A percentile compares a stretch with the other conserved stretches of the same genome.
phyloP scores from a whole-genome alignment of 768 basidiomycete genomes.

The Amanita brunnescens region DNA sequence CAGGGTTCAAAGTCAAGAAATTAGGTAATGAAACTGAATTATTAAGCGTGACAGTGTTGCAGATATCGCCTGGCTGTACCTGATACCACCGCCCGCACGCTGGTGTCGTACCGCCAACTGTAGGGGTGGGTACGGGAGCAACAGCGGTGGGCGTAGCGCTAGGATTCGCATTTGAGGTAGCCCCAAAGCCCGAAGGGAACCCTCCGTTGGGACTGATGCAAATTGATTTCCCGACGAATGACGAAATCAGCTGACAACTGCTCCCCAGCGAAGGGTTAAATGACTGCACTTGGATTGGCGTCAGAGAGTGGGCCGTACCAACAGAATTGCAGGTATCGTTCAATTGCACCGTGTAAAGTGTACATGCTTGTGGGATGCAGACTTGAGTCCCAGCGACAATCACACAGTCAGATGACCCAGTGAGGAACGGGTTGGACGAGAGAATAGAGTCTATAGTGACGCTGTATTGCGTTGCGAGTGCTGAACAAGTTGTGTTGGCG shows the following conservation, averaged over 20 bases:
- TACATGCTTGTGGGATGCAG: slow-evolving; percentile 15
- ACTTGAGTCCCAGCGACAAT: slow-evolving; percentile 2
- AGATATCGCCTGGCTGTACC: slow-evolving; percentile 14
- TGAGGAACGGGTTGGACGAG: slow-evolving; percentile 12
- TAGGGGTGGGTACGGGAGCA: slow-evolving; percentile 15
- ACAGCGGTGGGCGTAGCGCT: slow-evolving; percentile 12
- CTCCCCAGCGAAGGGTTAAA: slow-evolving; percentile 13
- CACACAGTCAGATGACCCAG: neutral
- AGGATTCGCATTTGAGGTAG: slow-evolving; percentile 9
- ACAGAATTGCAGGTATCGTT: slow-evolving; percentile 16
- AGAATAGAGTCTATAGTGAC: slow-evolving; percentile 10
- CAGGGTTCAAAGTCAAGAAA: slow-evolving; percentile 18
- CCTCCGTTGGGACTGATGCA: slow-evolving; percentile 15
- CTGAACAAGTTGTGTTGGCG: slow-evolving; percentile 10
- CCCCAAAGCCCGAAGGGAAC: slow-evolving; percentile 8
- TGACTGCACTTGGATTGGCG: slow-evolving; percentile 10
- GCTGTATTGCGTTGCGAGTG: slow-evolving; percentile 8
- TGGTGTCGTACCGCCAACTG: slow-evolving; percentile 15
- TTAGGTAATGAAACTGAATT: slow-evolving; percentile 15
- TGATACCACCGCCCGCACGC: slow-evolving; percentile 16
- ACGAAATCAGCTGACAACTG: slow-evolving; percentile 12
- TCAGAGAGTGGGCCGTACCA: slow-evolving; percentile 4
- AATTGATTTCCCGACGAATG: slow-evolving; percentile 9
- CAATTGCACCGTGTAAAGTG: slow-evolving; percentile 9
- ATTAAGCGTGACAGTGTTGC: slow-evolving; percentile 9